phyloP scores from a whole-genome alignment of 805 yeast genomes.

The Ogataea saltuana region DNA sequence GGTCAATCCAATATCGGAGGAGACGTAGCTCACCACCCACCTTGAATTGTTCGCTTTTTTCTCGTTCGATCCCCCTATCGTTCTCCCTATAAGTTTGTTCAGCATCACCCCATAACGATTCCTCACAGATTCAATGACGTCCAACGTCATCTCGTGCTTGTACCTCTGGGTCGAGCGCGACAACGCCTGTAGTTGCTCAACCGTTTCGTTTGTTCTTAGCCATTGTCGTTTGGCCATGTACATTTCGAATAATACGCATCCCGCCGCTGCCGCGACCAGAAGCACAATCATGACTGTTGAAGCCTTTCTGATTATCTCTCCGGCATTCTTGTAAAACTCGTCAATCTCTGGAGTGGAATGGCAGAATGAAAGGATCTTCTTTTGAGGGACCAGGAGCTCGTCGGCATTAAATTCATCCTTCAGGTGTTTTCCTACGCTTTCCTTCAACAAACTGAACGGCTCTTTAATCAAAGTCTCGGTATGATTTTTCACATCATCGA shows the following conservation, averaged over 20 bases:
- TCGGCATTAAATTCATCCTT: constrained; percentile 24
- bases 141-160: constrained; percentile 24
- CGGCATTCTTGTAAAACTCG: constrained; percentile 37
- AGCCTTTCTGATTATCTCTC: constrained; percentile 35
- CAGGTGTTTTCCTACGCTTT: constrained; percentile 35
- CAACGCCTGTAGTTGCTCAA: constrained; percentile 20
- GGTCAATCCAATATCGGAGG: constrained; percentile 52
- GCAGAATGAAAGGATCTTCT: constrained; percentile 39
- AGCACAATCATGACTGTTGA: constrained; percentile 42
- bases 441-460: constrained; percentile 59
- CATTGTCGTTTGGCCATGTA: constrained; percentile 50
- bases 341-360: constrained; percentile 42
- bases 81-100: constrained; percentile 19
- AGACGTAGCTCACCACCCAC: constrained; percentile 53
- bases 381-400: constrained; percentile 43
- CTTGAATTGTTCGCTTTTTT: constrained; percentile 21
- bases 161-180: constrained; percentile 1
- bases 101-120: constrained; percentile 25
- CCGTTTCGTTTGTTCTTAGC: constrained; percentile 43
- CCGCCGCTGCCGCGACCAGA: constrained; percentile 42
- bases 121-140: constrained; percentile 29
- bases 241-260: constrained; percentile 43
- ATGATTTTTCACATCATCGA: constrained; percentile 59
- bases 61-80: constrained; percentile 17
- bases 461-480: constrained; percentile 52